phyloP scores from a whole-genome alignment of 2,329 filamentous ascomycete genomes.

The Colletotrichum musae region DNA sequence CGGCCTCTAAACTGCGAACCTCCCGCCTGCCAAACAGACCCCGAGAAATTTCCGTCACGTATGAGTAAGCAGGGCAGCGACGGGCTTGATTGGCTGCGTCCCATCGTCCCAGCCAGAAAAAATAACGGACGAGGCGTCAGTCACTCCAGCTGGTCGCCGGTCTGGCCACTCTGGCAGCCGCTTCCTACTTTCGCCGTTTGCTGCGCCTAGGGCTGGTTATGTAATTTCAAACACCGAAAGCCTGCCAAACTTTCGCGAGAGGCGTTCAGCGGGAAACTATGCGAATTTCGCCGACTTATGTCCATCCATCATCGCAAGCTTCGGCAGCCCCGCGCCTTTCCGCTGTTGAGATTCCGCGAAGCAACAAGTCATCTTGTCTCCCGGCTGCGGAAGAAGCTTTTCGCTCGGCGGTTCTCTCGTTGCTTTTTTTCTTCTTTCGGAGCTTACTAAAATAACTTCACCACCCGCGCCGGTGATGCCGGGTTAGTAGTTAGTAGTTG shows the following conservation, averaged over 20 bases:
- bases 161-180: slow-evolving; percentile 28
- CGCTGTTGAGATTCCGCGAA: too few relatives aligned
- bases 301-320: not conserved
- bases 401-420: too few relatives aligned
- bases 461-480: too few relatives aligned
- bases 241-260: not conserved
- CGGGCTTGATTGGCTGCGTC: slow-evolving; percentile 19
- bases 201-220: slow-evolving; percentile 11
- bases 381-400: too few relatives aligned
- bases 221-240: slow-evolving; percentile 40
- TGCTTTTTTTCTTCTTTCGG: too few relatives aligned
- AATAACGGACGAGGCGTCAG: slow-evolving; percentile 11
- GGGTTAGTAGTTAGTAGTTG: not conserved
- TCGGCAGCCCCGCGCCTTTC: too few relatives aligned
- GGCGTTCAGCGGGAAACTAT: not conserved
- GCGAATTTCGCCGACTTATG: slow-evolving; percentile 24
- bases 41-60: slow-evolving; percentile 50
- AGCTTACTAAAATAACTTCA: too few relatives aligned
- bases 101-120: not conserved
- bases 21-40: slow-evolving; percentile 32
- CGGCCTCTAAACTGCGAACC: slow-evolving; percentile 34
- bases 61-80: slow-evolving; percentile 17
- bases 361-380: too few relatives aligned
- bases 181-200: slow-evolving; percentile 43
- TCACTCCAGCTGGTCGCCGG: not conserved